phyloP scores from a whole-genome alignment of 1,139 yeast genomes.

The Petasospora rhodanensis region DNA sequence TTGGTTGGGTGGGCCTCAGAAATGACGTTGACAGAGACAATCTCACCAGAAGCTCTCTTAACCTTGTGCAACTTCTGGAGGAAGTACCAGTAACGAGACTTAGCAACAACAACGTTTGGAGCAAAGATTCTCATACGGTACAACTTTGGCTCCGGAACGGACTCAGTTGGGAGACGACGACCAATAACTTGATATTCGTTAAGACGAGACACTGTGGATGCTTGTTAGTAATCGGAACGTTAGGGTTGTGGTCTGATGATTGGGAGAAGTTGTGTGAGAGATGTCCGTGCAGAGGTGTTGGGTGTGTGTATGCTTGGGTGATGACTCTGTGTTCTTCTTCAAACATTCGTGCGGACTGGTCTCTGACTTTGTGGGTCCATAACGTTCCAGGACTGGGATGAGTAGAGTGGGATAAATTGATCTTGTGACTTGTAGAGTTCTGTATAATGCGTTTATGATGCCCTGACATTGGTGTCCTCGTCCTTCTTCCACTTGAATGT shows the following conservation, averaged over 20 bases:
- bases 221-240: slow-evolving; percentile 20
- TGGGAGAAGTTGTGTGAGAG: no score
- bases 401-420: no score
- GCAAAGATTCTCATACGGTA: slow-evolving; percentile 99
- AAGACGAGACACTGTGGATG: slow-evolving; percentile 70
- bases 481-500: no score
- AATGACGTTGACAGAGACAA: slow-evolving; percentile 88
- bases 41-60: slow-evolving; percentile 99
- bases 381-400: no score
- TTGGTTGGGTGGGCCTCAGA: slow-evolving; percentile 96
- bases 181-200: slow-evolving; percentile 99
- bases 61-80: slow-evolving; percentile 99
- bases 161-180: slow-evolving; percentile 99
- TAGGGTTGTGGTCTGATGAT: background rate
- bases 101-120: slow-evolving; percentile 98
- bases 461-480: no score
- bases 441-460: no score
- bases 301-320: no score
- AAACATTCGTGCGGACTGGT: no score
- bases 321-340: no score
- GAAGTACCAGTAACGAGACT: slow-evolving; percentile 99
- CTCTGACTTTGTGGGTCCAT: no score
- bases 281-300: no score
- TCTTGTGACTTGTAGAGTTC: no score
- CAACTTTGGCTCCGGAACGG: slow-evolving; percentile 99